Base-by-base conservation (phyloP, 2,329 filamentous ascomycete species). In the Aspergillus puulaauensis region DNA sequence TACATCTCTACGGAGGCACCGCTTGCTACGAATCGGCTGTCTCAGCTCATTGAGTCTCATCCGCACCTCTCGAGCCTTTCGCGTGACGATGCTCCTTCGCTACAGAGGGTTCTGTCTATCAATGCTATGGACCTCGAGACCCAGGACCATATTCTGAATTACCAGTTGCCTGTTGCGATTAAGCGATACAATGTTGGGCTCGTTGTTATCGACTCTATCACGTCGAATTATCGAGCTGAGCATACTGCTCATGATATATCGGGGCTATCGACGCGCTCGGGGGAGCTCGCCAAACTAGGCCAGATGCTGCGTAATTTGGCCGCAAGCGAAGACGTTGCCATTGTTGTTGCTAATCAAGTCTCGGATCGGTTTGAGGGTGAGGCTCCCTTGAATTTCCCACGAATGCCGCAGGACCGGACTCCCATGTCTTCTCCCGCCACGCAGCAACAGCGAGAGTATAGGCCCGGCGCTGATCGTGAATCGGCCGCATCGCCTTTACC, bases 311-410 rank as follows among this genome's bases (percentile, higher is more conserved):
- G 92, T 37, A 83, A 88, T 40, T 78, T 98, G 1, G 95, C 95
- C 1, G 83, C 85, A 39, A 84, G 83, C 43, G 80, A 96, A 68
- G 82, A 88, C 63, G 80, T 97, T 46, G 93, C 92, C 23, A 82
- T 99, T 27, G 92, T 99, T 1, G 90, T 97, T 3, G 90, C 93
- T 5, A 99, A 99, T 71, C 95, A 99, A 74, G 93, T 99, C 31
- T 90, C 91, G 6, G 95, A 99, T 75, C 88, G 92, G 4, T 96
- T 99, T 62, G 77, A 77, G 24, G 53, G 58, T 11, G 66, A 70
- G 12, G 54, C 50, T 12, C 55, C 59, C 14, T 57, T 61, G 6
- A 59, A 53, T 21, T 52, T 60, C 23, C 23, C 52, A 23, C 52
- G 19, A 23, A 35, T 50, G 4, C 44, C 39, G 43, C 58, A 51